Base-by-base conservation (phyloP, 2,329 filamentous ascomycete species). In the Ceratocystis cacaofunesta region DNA sequence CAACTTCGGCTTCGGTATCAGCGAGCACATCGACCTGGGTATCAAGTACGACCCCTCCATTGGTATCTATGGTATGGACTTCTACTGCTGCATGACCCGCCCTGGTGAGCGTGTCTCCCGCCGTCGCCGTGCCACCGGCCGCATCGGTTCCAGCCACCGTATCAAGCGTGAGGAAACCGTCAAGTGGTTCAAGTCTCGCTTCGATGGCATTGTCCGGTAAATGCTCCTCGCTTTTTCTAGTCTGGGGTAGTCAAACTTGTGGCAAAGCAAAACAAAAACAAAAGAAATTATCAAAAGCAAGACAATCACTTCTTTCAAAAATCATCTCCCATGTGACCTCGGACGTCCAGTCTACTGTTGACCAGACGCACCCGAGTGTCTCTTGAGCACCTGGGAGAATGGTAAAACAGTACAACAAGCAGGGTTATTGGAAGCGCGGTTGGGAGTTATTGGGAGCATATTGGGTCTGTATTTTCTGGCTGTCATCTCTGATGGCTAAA, bases 31-130 rank as follows among this genome's bases (percentile, higher is more conserved):
- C 81, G 94, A 99, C 86, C 85, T 99, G 75, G 94, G 94, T 76
- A 99, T 99, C 90, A 99, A 99, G 88, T 96, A 96, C 84, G 92
- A 96, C 83, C 92, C 92, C 71, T 88, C 85, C 70, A 96, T 96
- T 74, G 92, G 92, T 87, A 96, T 96, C 79, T 96, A 96, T 85
- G 92, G 94, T 79, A 99, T 99, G 94, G 94, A 99, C 83, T 99
- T 99, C 83, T 99, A 96, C 89, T 92, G 88, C 89, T 97, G 92
- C 90, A 99, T 99, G 94, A 96, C 91, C 84, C 92, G 94, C 76
- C 94, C 92, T 75, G 94, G 94, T 82, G 92, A 96, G 86, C 92
- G 94, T 78, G 90, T 99, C 77, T 88, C 90, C 78, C 92, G 91
- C 84, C 91, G 94, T 77, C 88, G 92, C 78, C 90, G 92, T 76